Evolutionary conservation across 2,329 filamentous ascomycete species (phyloP), one percentile per base, ranked within the genome.

Genomic region (Alternaria hordeiaustralica): DNA sequence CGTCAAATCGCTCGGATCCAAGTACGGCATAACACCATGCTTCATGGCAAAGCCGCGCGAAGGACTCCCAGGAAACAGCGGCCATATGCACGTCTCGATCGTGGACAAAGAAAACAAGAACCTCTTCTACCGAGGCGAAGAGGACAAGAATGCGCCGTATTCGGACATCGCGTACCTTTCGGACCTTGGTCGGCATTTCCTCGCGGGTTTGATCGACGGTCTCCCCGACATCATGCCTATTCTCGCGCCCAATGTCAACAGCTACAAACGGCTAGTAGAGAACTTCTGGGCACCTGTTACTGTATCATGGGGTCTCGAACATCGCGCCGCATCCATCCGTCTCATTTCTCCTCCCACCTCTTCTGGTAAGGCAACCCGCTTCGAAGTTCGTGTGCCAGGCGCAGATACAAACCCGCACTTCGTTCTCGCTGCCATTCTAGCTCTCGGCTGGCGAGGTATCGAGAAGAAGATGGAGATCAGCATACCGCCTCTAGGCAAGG

Each of bases 281-380:
- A 98, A 98, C 82, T 98, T 97, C 82, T 99, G 96, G 96, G 96
- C 96, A 0, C 96, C 96, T 0, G 96, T 99, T 6, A 97, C 95
- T 0, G 96, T 98, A 0, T 97, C 93, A 0, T 99, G 96, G 96
- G 96, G 96, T 1, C 83, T 97, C 6, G 96, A 98, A 81, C 95
- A 99, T 79, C 92, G 96, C 65, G 94, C 94, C 6, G 95, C 96
- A 0, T 96, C 92, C 0, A 91, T 99, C 69, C 88, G 96, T 18
- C 82, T 99, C 33, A 97, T 99, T 70, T 89, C 93, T 0, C 95
- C 95, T 12, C 95, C 96, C 0, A 96, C 92, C 0, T 87, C 91
- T 33, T 95, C 93, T 69, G 85, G 93, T 0, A 93, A 92, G 67
- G 92, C 94, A 6, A 98, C 95, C 10, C 88, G 96, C 12, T 94